Evolutionary conservation across 495 filamentous ascomycete species (phyloP).

Genomic region (Physcia stellaris): DNA sequence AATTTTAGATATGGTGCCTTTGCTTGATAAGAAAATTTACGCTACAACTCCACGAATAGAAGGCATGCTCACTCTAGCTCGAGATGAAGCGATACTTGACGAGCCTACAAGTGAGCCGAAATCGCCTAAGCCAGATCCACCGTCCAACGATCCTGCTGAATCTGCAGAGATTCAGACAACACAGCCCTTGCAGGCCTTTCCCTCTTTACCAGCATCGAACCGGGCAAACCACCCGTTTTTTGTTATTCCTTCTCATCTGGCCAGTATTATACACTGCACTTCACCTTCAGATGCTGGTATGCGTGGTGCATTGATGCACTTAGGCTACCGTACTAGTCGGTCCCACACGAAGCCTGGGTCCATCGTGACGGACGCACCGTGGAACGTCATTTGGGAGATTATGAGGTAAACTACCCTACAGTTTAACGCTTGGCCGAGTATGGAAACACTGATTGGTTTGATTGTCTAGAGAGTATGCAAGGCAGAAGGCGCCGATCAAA

Average conservation of each 20-base stretch:
- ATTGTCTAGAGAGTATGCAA: slow-evolving; percentile 80
- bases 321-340: slow-evolving; percentile 69
- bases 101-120: no score
- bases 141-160: slow-evolving; percentile 1
- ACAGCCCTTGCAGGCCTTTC: slow-evolving; percentile 11
- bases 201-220: slow-evolving; percentile 35
- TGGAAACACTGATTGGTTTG: no score
- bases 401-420: no score
- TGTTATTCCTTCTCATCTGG: slow-evolving; percentile 57
- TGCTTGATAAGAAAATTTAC: slow-evolving; percentile 49
- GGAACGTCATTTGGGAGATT: slow-evolving; percentile 79
- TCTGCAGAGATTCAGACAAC: slow-evolving; percentile 12
- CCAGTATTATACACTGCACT: slow-evolving; percentile 62
- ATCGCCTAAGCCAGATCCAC: slow-evolving; percentile 8
- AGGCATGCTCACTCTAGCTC: slow-evolving; percentile 80
- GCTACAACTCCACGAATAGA: slow-evolving; percentile 66
- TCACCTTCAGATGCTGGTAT: slow-evolving; percentile 58
- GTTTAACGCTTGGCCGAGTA: no score
- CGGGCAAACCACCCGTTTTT: slow-evolving; percentile 72
- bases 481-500: slow-evolving; percentile 63
- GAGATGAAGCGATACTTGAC: slow-evolving; percentile 48
- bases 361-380: slow-evolving; percentile 82
- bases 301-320: slow-evolving; percentile 61
- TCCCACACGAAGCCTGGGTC: slow-evolving; percentile 81
- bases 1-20: slow-evolving; percentile 55